These are phyloP conservation scores for Apostasia ramifera DNA, from an alignment of 106 monocot genomes.

Conservation along the genomic window DNA sequence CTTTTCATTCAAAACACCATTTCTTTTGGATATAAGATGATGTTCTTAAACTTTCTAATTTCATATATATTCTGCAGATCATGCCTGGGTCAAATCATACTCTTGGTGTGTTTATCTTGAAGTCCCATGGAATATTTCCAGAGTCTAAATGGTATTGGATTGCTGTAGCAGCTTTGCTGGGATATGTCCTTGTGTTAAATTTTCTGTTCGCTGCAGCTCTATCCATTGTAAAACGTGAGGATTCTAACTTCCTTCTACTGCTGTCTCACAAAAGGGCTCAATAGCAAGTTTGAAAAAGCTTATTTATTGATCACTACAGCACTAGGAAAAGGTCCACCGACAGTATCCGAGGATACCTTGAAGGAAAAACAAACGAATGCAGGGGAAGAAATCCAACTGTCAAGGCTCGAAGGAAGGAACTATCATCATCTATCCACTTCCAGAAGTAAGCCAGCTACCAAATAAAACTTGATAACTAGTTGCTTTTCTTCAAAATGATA, in stretches of 20 bases:
- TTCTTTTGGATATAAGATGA: not conserved
- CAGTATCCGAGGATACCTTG: slow-evolving; percentile 25
- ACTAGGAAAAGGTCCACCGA: not conserved
- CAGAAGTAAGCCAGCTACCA: not conserved
- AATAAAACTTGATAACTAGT: not conserved
- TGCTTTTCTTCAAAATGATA: not conserved
- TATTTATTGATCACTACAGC: not conserved
- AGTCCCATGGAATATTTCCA: slow-evolving; percentile 36
- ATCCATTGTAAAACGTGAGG: slow-evolving; percentile 36
- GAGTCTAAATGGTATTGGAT: slow-evolving; percentile 70
- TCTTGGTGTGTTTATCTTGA: slow-evolving; percentile 31
- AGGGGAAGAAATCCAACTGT: slow-evolving; percentile 7
- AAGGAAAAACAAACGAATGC: slow-evolving; percentile 23
- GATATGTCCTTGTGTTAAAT: slow-evolving; percentile 44
- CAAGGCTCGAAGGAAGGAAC: not conserved
- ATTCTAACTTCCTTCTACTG: not conserved
- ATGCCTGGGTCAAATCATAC: slow-evolving; percentile 11
- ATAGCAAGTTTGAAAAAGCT: too few species aligned
- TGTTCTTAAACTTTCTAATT: not conserved
- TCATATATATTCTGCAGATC: slow-evolving; percentile 3
- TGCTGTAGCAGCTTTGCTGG: slow-evolving; percentile 34
- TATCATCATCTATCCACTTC: not conserved
- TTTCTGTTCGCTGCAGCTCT: slow-evolving; percentile 29
- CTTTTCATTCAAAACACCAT: not conserved
- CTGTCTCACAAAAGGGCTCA: too few species aligned